Percentiles rank a stretch among this genome's conserved stretches.
Conservation (phyloP, 1,284 basidiomycete genomes). For the Ustilago hordei region DNA sequence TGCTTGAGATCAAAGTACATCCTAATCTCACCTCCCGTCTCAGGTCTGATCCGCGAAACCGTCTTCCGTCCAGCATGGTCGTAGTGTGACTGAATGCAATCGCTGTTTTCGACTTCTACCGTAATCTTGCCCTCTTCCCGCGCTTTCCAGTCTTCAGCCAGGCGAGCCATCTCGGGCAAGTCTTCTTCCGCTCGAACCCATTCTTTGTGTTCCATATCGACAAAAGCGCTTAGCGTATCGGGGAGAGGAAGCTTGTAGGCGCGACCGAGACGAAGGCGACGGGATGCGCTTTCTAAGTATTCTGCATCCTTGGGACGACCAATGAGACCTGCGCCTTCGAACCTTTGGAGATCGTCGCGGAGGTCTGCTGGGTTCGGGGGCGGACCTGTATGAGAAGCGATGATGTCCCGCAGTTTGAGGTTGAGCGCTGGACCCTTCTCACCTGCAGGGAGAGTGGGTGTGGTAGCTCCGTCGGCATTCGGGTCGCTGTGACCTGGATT, state of each 20-base stretch:
- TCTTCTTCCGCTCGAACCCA: conserved; percentile 25
- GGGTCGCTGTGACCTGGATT: background rate
- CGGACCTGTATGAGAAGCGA: conserved; percentile 3
- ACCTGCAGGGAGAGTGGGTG: background rate
- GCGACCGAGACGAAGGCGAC: conserved; percentile 19
- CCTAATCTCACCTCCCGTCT: conserved; percentile 20
- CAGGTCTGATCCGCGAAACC: conserved; percentile 2
- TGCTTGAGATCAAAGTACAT: conserved; percentile 11
- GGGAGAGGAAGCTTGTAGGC: conserved; percentile 24
- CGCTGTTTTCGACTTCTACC: conserved; percentile 16
- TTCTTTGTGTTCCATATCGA: conserved; percentile 32
- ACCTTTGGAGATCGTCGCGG: conserved; percentile 7
- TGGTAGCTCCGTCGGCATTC: background rate
- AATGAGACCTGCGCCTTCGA: background rate
- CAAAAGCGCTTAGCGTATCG: conserved; percentile 3
- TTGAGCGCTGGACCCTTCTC: background rate
- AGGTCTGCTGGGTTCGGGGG: background rate
- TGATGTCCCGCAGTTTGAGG: conserved; percentile 1
- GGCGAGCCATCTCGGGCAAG: background rate
- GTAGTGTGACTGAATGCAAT: conserved; percentile 16
- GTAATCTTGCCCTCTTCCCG: conserved; percentile 25
- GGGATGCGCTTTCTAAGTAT: conserved; percentile 7
- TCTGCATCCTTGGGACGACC: conserved; percentile 18
- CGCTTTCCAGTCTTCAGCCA: conserved; percentile 22
- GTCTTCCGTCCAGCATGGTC: conserved; percentile 18